Conservation (phyloP, 208 protist genomes). For the Crithidia fasciculata region DNA sequence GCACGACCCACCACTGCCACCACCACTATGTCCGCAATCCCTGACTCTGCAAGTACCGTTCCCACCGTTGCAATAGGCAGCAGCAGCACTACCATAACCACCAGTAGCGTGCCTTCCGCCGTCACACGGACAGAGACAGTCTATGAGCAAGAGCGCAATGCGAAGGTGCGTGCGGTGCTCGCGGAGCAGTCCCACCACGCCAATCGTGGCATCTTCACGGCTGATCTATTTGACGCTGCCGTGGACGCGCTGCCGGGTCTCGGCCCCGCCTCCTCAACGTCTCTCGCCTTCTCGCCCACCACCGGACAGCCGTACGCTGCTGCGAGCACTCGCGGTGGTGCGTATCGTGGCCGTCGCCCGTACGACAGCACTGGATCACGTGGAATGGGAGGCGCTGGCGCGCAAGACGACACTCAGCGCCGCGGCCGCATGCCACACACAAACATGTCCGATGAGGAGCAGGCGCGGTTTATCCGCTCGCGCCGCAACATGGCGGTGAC, state of each 20-base stretch:
- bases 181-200: constrained; percentile 8
- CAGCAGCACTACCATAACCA: neutral
- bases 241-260: neutral
- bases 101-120: too few species aligned
- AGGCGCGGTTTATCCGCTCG: constrained; percentile 32
- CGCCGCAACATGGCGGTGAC: constrained; percentile 53
- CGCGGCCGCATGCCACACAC: constrained; percentile 24
- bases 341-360: too few species aligned
- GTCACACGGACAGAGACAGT: constrained; percentile 39
- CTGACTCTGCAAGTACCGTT: neutral
- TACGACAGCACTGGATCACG: too few species aligned
- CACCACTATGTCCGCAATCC: too few species aligned
- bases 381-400: too few species aligned
- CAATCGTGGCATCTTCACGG: constrained; percentile 14
- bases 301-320: too few species aligned
- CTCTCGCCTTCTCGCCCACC: too few species aligned
- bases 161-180: constrained; percentile 43
- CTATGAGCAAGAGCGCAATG: constrained; percentile 74
- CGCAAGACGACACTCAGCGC: constrained; percentile 1
- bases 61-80: neutral
- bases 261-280: too few species aligned
- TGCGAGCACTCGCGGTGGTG: too few species aligned
- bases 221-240: constrained; percentile 10
- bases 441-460: constrained; percentile 34
- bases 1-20: too few species aligned